phyloP scores from a whole-genome alignment of 164 flowering plant genomes.

The Vitis labrusca region DNA sequence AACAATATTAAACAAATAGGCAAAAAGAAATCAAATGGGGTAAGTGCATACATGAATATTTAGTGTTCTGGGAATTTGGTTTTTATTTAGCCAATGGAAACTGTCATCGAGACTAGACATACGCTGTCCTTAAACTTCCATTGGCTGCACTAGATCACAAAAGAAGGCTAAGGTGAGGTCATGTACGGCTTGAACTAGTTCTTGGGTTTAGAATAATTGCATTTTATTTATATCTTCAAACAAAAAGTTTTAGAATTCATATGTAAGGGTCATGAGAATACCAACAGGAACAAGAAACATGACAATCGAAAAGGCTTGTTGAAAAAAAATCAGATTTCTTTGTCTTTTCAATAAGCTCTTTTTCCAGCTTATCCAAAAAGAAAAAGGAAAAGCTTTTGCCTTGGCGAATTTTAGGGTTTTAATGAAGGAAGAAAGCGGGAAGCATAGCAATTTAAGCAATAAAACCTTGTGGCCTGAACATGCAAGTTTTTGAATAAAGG shows the following conservation, averaged over 20 bases:
- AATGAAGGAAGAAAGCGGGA: neutral
- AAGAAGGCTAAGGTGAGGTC: constrained; percentile 10
- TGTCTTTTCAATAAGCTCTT: too few relatives aligned
- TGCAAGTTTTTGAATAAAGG: neutral
- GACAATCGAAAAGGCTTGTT: neutral
- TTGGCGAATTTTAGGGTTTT: neutral
- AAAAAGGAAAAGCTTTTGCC: too few relatives aligned
- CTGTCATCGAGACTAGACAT: constrained; percentile 7
- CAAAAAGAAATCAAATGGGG: constrained; percentile 4
- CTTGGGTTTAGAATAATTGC: too few relatives aligned
- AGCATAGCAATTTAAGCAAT: neutral
- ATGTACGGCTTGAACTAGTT: neutral
- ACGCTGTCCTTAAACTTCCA: neutral
- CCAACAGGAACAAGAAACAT: neutral
- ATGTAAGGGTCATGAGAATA: neutral
- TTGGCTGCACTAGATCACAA: constrained; percentile 15
- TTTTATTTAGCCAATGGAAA: constrained; percentile 10
- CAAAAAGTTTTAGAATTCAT: neutral
- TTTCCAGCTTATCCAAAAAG: too few relatives aligned
- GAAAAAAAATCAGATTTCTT: neutral
- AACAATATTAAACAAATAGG: neutral
- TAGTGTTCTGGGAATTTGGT: neutral
- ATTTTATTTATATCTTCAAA: neutral
- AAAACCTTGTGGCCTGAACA: neutral
- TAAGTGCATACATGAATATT: neutral